A percentile compares a stretch with the other conserved stretches of the same genome.
Conservation (phyloP, 768 basidiomycete genomes). For the Phaeotremella fagi region DNA sequence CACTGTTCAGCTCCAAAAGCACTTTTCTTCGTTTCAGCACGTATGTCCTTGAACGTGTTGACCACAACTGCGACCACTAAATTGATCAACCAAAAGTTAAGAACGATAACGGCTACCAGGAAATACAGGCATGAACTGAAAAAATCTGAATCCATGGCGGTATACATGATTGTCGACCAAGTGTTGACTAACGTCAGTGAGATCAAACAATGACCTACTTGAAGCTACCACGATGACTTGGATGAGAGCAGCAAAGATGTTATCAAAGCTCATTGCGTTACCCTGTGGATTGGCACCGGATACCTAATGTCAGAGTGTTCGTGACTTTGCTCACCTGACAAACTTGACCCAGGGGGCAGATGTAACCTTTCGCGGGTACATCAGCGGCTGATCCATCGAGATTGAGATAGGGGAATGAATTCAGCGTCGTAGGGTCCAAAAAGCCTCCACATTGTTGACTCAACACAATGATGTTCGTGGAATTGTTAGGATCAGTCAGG, state of each 20-base stretch:
- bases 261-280: slow-evolving; percentile 77
- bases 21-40: slow-evolving; percentile 77
- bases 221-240: slow-evolving; percentile 82
- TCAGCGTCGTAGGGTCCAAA: slow-evolving; percentile 60
- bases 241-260: slow-evolving; percentile 70
- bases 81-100: slow-evolving; percentile 85
- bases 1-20: slow-evolving; percentile 73
- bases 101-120: slow-evolving; percentile 71
- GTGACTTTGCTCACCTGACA: slow-evolving; percentile 58
- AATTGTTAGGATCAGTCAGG: slow-evolving; percentile 43
- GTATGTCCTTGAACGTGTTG: slow-evolving; percentile 82
- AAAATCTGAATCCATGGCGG: slow-evolving; percentile 82
- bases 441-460: slow-evolving; percentile 74
- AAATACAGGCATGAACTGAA: slow-evolving; percentile 83
- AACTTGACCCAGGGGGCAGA: slow-evolving; percentile 79
- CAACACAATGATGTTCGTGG: slow-evolving; percentile 41
- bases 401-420: slow-evolving; percentile 52
- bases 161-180: slow-evolving; percentile 66
- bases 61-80: slow-evolving; percentile 94
- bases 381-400: slow-evolving; percentile 49
- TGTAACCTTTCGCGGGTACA: slow-evolving; percentile 68
- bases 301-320: slow-evolving; percentile 15
- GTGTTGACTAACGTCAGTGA: slow-evolving; percentile 38
- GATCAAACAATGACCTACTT: slow-evolving; percentile 52
- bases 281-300: slow-evolving; percentile 58